Percentiles rank a stretch among this genome's conserved stretches.
Conservation (phyloP, 371 early-diverging fungal genomes). For the Mucor racemosus region DNA sequence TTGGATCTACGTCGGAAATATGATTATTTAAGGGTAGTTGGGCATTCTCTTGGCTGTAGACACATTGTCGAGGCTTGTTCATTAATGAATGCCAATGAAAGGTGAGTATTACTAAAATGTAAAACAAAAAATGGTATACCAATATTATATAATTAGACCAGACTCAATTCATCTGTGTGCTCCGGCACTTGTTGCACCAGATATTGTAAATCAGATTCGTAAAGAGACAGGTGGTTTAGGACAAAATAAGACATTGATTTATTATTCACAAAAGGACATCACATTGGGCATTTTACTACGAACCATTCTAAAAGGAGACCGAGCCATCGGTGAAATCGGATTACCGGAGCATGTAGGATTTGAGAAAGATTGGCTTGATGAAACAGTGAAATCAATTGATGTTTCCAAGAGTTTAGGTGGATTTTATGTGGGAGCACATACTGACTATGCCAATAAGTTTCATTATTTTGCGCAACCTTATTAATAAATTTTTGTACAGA, state of each 20-base stretch:
- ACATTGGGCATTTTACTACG: conserved; percentile 49
- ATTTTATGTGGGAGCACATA: conserved; percentile 49
- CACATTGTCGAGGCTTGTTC: conserved; percentile 56
- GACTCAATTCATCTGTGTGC: conserved; percentile 55
- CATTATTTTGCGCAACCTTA: conserved; percentile 40
- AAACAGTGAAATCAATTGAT: conserved; percentile 38
- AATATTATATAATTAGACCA: conserved; percentile 31
- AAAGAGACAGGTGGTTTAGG: conserved; percentile 38
- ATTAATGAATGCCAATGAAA: conserved; percentile 38
- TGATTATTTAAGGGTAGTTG: conserved; percentile 49
- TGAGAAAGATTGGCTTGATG: conserved; percentile 29
- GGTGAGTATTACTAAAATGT: conserved; percentile 20
- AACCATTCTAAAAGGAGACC: conserved; percentile 39
- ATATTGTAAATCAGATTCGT: conserved; percentile 36
- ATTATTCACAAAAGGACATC: conserved; percentile 50
- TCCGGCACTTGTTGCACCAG: conserved; percentile 45
- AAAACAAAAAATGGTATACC: too few relatives aligned
- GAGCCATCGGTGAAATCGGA: conserved; percentile 52
- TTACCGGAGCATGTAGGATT: conserved; percentile 23
- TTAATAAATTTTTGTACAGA: conserved; percentile 1
- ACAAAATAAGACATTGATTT: conserved; percentile 37
- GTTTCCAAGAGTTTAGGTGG: conserved; percentile 46
- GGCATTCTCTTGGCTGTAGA: conserved; percentile 54
- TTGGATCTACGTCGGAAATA: conserved; percentile 44
- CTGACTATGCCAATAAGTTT: conserved; percentile 52